These are phyloP conservation scores for Lactifluus piperatus DNA, from an alignment of 768 basidiomycete species.

Conservation along the genomic window DNA sequence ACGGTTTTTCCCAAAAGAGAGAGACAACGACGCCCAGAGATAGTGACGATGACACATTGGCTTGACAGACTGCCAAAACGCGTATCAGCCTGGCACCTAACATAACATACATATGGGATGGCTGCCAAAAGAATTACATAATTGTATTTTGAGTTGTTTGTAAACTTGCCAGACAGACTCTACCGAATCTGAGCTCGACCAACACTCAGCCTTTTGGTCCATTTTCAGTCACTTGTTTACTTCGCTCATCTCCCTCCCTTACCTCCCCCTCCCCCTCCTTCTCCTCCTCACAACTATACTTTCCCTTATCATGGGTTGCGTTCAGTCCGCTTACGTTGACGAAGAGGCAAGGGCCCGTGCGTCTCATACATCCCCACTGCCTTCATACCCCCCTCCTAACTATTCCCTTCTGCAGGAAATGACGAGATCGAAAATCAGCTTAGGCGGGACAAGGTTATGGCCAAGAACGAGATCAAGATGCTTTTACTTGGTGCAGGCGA, in stretches of 20 bases:
- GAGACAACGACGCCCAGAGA: too few relatives aligned
- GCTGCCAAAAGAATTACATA: too few relatives aligned
- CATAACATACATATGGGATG: too few relatives aligned
- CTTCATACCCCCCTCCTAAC: neutral
- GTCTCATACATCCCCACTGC: neutral
- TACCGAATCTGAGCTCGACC: too few relatives aligned
- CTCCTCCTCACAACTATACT: neutral
- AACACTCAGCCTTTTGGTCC: too few relatives aligned
- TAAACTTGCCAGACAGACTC: too few relatives aligned
- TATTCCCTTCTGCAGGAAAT: slow-evolving; percentile 47
- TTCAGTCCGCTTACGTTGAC: slow-evolving; percentile 60
- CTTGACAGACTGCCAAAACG: too few relatives aligned
- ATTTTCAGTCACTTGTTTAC: neutral
- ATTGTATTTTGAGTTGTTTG: slow-evolving; percentile 10
- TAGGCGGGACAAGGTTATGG: slow-evolving; percentile 78
- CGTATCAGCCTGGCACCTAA: too few relatives aligned
- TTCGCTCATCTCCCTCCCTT: neutral
- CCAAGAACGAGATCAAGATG: slow-evolving; percentile 97
- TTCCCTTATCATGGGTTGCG: slow-evolving; percentile 53
- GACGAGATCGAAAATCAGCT: slow-evolving; percentile 93
- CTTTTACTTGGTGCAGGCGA: slow-evolving; percentile 91
- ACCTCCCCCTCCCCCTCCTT: slow-evolving; percentile 22
- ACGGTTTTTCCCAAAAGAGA: too few relatives aligned
- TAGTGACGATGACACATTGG: too few relatives aligned
- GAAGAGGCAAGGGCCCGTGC: slow-evolving; percentile 83